Evolutionary conservation across 2,329 filamentous ascomycete genomes (phyloP).

Genomic region (Sphaerulina populicola): DNA sequence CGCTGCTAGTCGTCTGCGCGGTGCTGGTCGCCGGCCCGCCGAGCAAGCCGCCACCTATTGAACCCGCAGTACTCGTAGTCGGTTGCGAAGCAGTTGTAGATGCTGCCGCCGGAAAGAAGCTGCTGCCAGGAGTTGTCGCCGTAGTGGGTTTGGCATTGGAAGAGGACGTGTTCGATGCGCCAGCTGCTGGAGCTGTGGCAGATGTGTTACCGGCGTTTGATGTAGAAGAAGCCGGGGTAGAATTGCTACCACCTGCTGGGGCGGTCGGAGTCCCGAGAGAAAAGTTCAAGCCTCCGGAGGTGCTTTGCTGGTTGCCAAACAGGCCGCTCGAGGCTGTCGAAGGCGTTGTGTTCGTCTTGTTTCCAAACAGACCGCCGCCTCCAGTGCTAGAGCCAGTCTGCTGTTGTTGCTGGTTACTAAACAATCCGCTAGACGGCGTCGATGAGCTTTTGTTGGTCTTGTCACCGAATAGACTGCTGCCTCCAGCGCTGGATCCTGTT

Average conservation of each 20-base stretch:
- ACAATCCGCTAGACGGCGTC: neutral
- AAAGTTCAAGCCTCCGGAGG: neutral
- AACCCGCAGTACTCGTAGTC: neutral
- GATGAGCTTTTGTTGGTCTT: neutral
- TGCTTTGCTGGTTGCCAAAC: neutral
- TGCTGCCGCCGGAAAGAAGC: neutral
- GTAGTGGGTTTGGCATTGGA: neutral
- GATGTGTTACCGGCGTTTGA: slow-evolving; percentile 1
- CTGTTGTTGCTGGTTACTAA: slow-evolving; percentile 7
- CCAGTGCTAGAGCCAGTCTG: slow-evolving; percentile 2
- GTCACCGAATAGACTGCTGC: slow-evolving; percentile 10
- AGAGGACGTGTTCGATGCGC: neutral
- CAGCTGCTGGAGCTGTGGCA: neutral
- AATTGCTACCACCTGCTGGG: neutral
- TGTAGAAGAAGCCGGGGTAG: neutral
- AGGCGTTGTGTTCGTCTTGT: neutral
- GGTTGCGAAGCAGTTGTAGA: neutral
- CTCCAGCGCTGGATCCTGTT: slow-evolving; percentile 6
- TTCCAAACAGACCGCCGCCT: neutral
- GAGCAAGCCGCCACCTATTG: slow-evolving; percentile 3
- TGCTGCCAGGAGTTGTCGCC: neutral
- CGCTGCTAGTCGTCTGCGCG: slow-evolving; percentile 4
- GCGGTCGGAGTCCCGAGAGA: too few species aligned
- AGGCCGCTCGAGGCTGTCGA: neutral
- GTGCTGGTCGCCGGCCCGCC: neutral